A percentile compares a stretch with the other conserved stretches of the same genome.
phyloP scores from a whole-genome alignment of 2,329 filamentous ascomycete genomes.

The Eutypella sp. region DNA sequence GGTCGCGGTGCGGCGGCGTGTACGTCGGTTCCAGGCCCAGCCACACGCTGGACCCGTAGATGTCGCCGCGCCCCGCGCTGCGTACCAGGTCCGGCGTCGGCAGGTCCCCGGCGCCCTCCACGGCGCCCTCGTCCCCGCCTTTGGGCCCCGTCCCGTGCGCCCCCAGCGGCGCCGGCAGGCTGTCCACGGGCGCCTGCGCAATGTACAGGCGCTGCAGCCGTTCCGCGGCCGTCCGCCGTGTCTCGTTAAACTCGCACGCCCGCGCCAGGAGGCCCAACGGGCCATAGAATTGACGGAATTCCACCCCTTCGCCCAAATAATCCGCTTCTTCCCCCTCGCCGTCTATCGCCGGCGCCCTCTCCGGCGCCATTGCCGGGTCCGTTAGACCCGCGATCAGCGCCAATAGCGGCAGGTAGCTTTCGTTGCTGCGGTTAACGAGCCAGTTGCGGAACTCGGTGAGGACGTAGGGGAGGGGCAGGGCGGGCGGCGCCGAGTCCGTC shows the following conservation, averaged over 20 bases:
- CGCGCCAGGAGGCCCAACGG: conserved; percentile 62
- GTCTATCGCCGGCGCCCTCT: no score
- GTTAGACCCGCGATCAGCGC: neutral
- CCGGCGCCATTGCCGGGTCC: neutral
- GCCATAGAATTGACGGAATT: conserved; percentile 54
- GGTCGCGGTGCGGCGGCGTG: conserved; percentile 86
- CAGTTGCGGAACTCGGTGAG: neutral
- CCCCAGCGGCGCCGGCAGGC: conserved; percentile 61
- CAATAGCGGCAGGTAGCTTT: neutral
- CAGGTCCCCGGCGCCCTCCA: conserved; percentile 46
- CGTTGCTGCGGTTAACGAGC: neutral
- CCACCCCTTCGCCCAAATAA: no score
- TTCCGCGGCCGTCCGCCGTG: conserved; percentile 5
- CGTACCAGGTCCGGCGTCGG: conserved; percentile 61
- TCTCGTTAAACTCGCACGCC: conserved; percentile 43
- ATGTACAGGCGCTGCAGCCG: conserved; percentile 62
- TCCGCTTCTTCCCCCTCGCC: no score
- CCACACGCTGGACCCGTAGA: conserved; percentile 89
- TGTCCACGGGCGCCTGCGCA: conserved; percentile 69
- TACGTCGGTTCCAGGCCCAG: conserved; percentile 81
- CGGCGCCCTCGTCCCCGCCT: neutral
- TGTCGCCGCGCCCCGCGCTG: conserved; percentile 65
- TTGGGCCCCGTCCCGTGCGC: no score
- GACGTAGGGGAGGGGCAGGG: neutral
- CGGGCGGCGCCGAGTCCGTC: no score